Base-by-base conservation (phyloP, 257 asterid genomes). In the Nicotiana undulata region DNA sequence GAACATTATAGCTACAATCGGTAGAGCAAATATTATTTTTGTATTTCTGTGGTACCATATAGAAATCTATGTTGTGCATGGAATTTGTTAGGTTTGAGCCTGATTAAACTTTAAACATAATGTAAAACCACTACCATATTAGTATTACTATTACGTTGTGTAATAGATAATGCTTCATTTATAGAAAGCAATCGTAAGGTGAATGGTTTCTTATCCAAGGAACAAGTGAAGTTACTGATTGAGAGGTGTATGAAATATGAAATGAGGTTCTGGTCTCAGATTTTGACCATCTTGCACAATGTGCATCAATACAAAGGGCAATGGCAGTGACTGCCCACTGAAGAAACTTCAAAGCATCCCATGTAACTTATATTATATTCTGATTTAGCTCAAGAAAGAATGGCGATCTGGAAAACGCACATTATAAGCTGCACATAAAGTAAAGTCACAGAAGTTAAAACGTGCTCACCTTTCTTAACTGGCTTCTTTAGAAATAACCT, bases 381-480 rank as follows among this genome's bases (percentile, higher is more conserved):
- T 34, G 11, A 63, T 63, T 32, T 59, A 80, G 59, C 64, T 80
- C 28, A 12, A 67, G 3, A 17, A 28, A 17, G 51, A 53, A 37
- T 37, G 9, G 40, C 3, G 13, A 75, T n/a, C 28, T 34, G 24
- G 8, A 28, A 31, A 74, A 15, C 7, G 32, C 72, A 44, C 37
- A 26, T 53, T 24, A 61, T 28, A 49, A 72, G 20, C 46, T 56
- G 9, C 17, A 70, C 44, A 76, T 56, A 58, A 32, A 81, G 55
- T 80, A 56, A 75, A 78, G 75, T 65, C 37, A 22, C 4, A 13
- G 24, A 46, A 72, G 78, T 46, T 60, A 44, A 72, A 44, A 72
- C 22, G 3, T 81, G 76, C 87, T 86, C 78, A 92, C 97, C 97
- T 89, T 89, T 93, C 89, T 87, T 88, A 79, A 93, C 89, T 78